Percentiles rank a stretch among this genome's conserved stretches.
phyloP scores from a whole-genome alignment of 1,139 yeast species.

The Taphrina deformans region DNA sequence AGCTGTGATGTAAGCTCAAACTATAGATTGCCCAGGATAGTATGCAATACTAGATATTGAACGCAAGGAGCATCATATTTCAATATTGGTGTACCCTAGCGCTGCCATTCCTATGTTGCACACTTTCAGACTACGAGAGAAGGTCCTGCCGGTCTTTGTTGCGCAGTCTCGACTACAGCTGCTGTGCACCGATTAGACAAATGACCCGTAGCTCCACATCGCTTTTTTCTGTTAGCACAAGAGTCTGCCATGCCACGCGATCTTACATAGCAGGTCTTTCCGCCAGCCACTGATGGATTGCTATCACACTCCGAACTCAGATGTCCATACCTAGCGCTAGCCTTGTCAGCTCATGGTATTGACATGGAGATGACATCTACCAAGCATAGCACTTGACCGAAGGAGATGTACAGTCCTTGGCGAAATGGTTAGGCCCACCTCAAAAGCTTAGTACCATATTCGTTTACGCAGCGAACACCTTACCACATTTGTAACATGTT shows the following conservation, averaged over 20 bases:
- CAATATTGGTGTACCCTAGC: neutral
- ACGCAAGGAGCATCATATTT: too few relatives aligned
- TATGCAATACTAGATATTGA: too few relatives aligned
- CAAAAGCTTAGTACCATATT: too few relatives aligned
- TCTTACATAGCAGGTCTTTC: conserved; percentile 14
- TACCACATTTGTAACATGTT: conserved; percentile 23
- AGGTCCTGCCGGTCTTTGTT: neutral
- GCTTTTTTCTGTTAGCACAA: neutral
- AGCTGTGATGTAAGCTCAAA: too few relatives aligned
- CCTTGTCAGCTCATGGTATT: neutral
- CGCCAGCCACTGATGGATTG: neutral
- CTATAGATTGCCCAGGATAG: too few relatives aligned
- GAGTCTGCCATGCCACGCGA: neutral
- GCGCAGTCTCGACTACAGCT: neutral
- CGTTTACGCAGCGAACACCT: neutral
- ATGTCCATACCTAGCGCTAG: conserved; percentile 11
- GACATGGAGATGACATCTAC: too few relatives aligned
- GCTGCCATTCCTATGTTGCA: neutral
- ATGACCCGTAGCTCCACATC: conserved; percentile 13
- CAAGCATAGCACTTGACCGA: conserved; percentile 20
- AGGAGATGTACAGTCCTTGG: conserved; percentile 9
- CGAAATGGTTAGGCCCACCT: conserved; percentile 25
- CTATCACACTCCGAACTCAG: conserved; percentile 11
- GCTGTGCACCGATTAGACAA: conserved; percentile 1
- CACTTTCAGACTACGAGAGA: neutral